phyloP scores from a whole-genome alignment of 805 yeast genomes.

The Saccharomycodes ludwigii region DNA sequence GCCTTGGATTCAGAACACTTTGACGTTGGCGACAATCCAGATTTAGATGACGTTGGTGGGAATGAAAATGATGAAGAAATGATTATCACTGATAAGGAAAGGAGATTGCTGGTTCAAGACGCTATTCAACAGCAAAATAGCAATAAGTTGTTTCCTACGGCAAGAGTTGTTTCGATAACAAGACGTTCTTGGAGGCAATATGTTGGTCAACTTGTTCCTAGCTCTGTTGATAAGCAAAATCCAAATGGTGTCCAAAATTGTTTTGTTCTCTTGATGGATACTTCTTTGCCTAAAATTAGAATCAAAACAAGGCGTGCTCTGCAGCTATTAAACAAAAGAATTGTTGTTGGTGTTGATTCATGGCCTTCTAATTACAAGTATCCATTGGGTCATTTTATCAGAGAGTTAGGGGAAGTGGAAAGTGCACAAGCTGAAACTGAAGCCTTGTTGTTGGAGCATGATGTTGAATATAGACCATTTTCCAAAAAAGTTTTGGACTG shows the following conservation, averaged over 20 bases:
- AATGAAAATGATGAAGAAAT: constrained; percentile 33
- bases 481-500: constrained; percentile 86
- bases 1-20: constrained; percentile 65
- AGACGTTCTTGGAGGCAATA: constrained; percentile 93
- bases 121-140: constrained; percentile 45
- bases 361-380: constrained; percentile 79
- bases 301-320: constrained; percentile 79
- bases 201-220: constrained; percentile 84
- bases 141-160: constrained; percentile 73
- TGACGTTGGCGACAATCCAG: constrained; percentile 49
- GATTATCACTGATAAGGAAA: constrained; percentile 24
- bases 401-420: constrained; percentile 82
- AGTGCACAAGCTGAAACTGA: constrained; percentile 93
- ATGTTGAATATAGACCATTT: constrained; percentile 93
- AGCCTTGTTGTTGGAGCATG: constrained; percentile 85
- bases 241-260: constrained; percentile 66
- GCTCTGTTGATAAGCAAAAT: constrained; percentile 46
- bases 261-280: constrained; percentile 81
- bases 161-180: constrained; percentile 74
- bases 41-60: constrained; percentile 31
- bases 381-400: constrained; percentile 92
- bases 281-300: constrained; percentile 72
- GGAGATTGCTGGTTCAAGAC: constrained; percentile 62
- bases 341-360: constrained; percentile 82
- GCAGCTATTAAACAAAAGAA: constrained; percentile 76